Percentiles rank a stretch among this genome's conserved stretches.
Evolutionary conservation across 345 rosid species (phyloP).

Genomic region (Bretschneidera sinensis): DNA sequence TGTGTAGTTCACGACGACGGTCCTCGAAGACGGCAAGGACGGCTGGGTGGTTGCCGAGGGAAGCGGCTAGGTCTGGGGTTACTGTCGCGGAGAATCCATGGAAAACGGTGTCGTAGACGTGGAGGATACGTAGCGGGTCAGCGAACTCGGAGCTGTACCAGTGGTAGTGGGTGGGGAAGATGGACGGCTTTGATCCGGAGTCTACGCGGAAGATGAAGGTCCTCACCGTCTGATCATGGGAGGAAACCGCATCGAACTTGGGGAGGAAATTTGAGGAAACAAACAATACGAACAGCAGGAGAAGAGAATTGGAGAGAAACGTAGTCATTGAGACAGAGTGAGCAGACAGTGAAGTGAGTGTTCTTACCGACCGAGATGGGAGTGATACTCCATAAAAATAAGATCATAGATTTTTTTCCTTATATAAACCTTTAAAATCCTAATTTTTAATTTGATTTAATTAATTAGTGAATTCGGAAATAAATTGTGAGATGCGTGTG

Average conservation of each 20-base stretch:
- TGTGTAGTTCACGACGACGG: slow-evolving; percentile 67
- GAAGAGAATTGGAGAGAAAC: slow-evolving; percentile 7
- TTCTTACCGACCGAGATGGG: no score
- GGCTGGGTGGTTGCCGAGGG: slow-evolving; percentile 51
- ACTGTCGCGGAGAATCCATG: slow-evolving; percentile 83
- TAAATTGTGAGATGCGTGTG: no score
- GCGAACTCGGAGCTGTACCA: slow-evolving; percentile 83
- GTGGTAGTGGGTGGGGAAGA: slow-evolving; percentile 77
- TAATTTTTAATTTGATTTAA: no score
- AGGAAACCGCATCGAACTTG: slow-evolving; percentile 13
- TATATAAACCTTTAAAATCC: no score
- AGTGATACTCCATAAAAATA: background rate
- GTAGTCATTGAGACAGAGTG: slow-evolving; percentile 24
- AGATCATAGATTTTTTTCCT: no score
- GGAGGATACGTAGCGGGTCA: slow-evolving; percentile 56
- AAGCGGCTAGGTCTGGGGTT: slow-evolving; percentile 35
- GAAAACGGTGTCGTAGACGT: slow-evolving; percentile 84
- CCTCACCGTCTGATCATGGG: slow-evolving; percentile 26
- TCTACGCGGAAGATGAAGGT: slow-evolving; percentile 81
- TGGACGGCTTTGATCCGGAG: slow-evolving; percentile 59
- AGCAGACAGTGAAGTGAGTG: slow-evolving; percentile 22
- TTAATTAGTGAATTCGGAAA: no score
- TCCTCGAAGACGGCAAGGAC: slow-evolving; percentile 70
- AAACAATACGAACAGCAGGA: slow-evolving; percentile 19
- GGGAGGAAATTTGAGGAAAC: background rate